Base-by-base conservation (phyloP, 371 early-diverging fungal genomes). In the Saksenaea vasiformis region DNA sequence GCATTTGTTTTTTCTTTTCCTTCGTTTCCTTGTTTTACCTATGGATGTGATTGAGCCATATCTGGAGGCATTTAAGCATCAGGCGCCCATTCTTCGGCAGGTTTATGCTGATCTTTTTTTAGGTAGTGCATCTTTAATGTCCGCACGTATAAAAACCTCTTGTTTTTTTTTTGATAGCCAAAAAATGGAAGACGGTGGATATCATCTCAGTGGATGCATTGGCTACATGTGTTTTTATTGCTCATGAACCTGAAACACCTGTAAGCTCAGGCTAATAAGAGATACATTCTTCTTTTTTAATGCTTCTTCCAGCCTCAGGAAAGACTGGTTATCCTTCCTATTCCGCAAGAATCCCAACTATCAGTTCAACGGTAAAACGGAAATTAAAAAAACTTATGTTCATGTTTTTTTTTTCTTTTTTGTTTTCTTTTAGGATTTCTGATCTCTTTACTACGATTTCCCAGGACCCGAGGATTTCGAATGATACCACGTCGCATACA, bases 121-220 rank as follows among this genome's bases (percentile, higher is more conserved):
- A 5, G 34, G 61, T 61, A 61, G 9, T 19, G 51, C 37, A 10
- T 60, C 8, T 64, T 64, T 22, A 55, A 62, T 38, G 63, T 70
- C 7, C 27, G 14, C 28, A 34, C 24, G 8, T 9, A 31, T 56
- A 15, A 13, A 2, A 7, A 31, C 31, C 7, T 31, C 7, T 31
- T 31, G 2, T 31, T 31, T 55, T 53, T 35, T n/a, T 53, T 36
- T 54, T 54, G 24, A 38, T 73, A 37, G 70, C 58, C 14, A 75
- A 75, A 28, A 61, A 61, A 60, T 71, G 72, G 69, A 75, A 71
- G 31, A 8, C 62, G 1, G 70, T 75, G 27, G 24, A 67, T 35
- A 59, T 69, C 19, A 24, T 54, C 13, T n/a, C 67, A 2, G 39
- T 65, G 5, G 38, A 56, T 2, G 57, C 27, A 31, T 44, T 75